Evolutionary conservation across 176 grass and related monocot species (phyloP), one percentile per base, ranked within the genome.

Genomic region (Neostapfia colusana): DNA sequence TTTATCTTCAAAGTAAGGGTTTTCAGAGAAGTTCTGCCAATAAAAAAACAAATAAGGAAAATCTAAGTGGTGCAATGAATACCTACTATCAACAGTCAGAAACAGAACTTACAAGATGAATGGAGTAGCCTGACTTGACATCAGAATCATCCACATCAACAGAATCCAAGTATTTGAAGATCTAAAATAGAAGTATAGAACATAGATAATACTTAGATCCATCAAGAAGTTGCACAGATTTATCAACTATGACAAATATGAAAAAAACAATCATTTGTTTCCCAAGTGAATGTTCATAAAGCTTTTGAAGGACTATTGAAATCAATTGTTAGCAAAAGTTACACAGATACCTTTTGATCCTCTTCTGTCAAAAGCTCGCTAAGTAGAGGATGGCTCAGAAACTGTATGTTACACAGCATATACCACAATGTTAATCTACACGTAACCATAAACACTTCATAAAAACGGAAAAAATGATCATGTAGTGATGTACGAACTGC

Each of bases 131-230:
- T 40, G 76, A 82, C 61, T 92, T 99, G 14, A 88, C 83, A 77
- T 99, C 91, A 64, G 79, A 90, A 77, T 99, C 96, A 79, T 99
- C 96, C 12, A 99, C 89, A 79, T 95, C 92, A 77, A 99, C 72
- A 67, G 83, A 92, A 10, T 71, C 69, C 87, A 95, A 72, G 80
- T 92, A 86, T 74, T 99, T 99, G 65, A 99, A 91, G 39, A 99
- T 89, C 96, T 99, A 51, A 27, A 73, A 76, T 8, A 46, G 45
- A 79, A 51, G 23, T 69, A 76, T 8, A 46, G 45, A 79, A 79
- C 81, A 42, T 31, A 53, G 43, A 65, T 60, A 70, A 42, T 35
- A 70, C 28, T 59, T 36, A 72, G 41, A 66, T 55, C 61, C 20
- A 80, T 8, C 2, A 72, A 75, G 51, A 77, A 18, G 27, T 2